Base-by-base conservation (phyloP, 163 green algal genomes). In the Volvox carteri region DNA sequence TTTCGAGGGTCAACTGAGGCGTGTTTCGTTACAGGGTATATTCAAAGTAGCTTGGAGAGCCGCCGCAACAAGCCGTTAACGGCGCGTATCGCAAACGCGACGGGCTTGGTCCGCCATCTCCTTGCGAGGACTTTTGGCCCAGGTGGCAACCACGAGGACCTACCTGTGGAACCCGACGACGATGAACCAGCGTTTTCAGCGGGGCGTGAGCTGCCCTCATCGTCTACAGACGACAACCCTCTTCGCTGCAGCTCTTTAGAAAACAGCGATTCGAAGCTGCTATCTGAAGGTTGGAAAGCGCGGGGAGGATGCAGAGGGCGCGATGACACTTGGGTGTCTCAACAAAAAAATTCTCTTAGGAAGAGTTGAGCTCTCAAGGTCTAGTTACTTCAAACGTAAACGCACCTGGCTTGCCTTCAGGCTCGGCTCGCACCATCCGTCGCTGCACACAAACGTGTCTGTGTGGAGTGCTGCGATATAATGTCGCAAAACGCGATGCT, bases 221-320 rank as follows among this genome's bases (percentile, higher is more conserved):
- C 80, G 7, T 87, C 80, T 46, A 87, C 46, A n/a, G 60, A 73
- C 18, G 60, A 70, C 42, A 91, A 18, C 30, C 87, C 54, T 48
- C 87, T 37, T 9, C 87, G 68, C 56, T 86, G 44, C 21, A 91
- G 79, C 72, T 91, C 87, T 33, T 91, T 86, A 12, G 54, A 60
- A 35, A 91, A 91, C 0, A 83, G 67, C 37, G 79, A 89, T 41
- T 91, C 87, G 39, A 91, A 86, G 83, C 35, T 54, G 68, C 48
- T 52, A 19, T 50, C 60, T 91, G 56, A 28, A n/a, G n/a, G n/a
- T n/a, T 21, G 46, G 30, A 33, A 9, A 4, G 14, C 62, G 8
- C 25, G 19, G 54, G 54, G 54, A 65, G 25, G 54, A 65, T 25
- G 7, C 28, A 23, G 54, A 19, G 54, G 54, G 54, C 28, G 54